Percentiles rank a stretch among this genome's conserved stretches.
phyloP scores from a whole-genome alignment of 1,284 basidiomycete genomes.

The Trametes sp. region DNA sequence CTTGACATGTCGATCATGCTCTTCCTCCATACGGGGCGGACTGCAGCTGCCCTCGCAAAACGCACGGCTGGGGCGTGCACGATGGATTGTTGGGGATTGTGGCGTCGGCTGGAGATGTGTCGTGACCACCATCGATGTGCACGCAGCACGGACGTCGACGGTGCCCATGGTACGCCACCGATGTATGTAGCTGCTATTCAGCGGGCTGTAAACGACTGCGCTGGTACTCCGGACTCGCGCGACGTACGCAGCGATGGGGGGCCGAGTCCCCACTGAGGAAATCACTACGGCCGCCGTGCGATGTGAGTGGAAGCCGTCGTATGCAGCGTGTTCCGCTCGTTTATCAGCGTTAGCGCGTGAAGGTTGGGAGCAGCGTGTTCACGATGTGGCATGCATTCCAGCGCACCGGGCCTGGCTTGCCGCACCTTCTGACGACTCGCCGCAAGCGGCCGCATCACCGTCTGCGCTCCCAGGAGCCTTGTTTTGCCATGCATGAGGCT shows the following conservation, averaged over 20 bases:
- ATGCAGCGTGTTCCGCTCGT: background rate
- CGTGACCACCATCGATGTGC: background rate
- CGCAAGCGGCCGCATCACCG: too few relatives aligned
- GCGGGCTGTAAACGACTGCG: too few relatives aligned
- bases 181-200: background rate
- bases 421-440: too few relatives aligned
- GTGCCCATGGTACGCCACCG: slow-evolving; percentile 18
- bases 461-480: too few relatives aligned
- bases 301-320: background rate
- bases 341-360: background rate
- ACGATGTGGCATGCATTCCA: too few relatives aligned
- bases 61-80: background rate
- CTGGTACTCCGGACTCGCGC: too few relatives aligned
- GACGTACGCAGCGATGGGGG: too few relatives aligned
- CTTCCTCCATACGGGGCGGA: background rate
- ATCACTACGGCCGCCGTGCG: background rate
- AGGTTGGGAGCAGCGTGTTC: slow-evolving; percentile 13
- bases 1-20: background rate
- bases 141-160: slow-evolving; percentile 1
- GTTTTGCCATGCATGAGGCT: too few relatives aligned
- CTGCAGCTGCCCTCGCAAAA: background rate
- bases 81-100: slow-evolving; percentile 8
- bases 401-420: too few relatives aligned
- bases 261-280: too few relatives aligned
- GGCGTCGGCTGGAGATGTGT: slow-evolving; percentile 1